Evolutionary conservation across 1,284 basidiomycete species (phyloP).

Genomic region (Irpex sp.): DNA sequence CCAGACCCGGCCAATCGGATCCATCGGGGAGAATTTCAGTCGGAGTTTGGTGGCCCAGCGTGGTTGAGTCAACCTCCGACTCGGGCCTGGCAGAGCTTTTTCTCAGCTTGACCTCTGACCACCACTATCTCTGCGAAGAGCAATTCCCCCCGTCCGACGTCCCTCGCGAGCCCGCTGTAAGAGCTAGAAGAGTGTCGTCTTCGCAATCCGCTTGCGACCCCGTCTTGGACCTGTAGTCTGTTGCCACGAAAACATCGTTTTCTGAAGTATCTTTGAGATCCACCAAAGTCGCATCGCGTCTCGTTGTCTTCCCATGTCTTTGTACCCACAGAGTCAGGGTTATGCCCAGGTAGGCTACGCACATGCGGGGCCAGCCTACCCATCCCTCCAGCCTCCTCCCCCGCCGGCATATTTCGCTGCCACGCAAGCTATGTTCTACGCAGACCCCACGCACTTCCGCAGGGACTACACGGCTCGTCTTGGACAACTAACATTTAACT

Average conservation of each 20-base stretch:
- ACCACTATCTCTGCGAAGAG: constrained; percentile 17
- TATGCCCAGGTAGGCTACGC: constrained; percentile 30
- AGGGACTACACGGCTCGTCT: constrained; percentile 77
- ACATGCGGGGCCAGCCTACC: constrained; percentile 22
- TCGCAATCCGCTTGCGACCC: constrained; percentile 4
- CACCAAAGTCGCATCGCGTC: constrained; percentile 8
- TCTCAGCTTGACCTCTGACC: constrained; percentile 44
- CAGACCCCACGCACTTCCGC: constrained; percentile 76
- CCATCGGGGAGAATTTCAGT: neutral
- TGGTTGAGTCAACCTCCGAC: constrained; percentile 6
- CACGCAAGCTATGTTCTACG: constrained; percentile 35
- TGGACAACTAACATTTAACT: constrained; percentile 88
- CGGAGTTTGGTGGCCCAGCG: constrained; percentile 1
- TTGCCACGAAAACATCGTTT: neutral
- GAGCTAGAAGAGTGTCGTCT: constrained; percentile 8
- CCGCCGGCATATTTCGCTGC: constrained; percentile 23
- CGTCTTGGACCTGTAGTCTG: constrained; percentile 2
- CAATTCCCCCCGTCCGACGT: constrained; percentile 4
- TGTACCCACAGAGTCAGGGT: constrained; percentile 40
- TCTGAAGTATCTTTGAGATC: constrained; percentile 17
- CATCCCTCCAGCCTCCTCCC: constrained; percentile 28
- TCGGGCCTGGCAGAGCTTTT: constrained; percentile 19
- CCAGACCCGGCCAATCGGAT: neutral
- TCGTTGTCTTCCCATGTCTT: constrained; percentile 32
- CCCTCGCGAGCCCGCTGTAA: constrained; percentile 13